Percentiles rank a stretch among this genome's conserved stretches.
These are phyloP conservation scores for Fusarium sp. DNA, from an alignment of 2,329 filamentous ascomycete species.

Conservation along the genomic window DNA sequence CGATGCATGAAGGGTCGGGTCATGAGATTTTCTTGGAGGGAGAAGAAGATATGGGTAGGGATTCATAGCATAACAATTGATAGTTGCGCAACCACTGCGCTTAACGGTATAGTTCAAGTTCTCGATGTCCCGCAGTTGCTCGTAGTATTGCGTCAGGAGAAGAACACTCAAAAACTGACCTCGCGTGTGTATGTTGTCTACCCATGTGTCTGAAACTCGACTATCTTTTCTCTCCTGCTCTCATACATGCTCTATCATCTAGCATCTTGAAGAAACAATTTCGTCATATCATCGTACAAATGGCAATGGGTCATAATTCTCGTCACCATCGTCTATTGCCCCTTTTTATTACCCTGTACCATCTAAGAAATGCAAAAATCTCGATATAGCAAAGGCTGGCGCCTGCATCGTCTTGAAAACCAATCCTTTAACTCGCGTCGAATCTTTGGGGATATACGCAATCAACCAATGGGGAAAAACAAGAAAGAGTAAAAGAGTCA, in stretches of 20 bases:
- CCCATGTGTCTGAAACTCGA: not conserved
- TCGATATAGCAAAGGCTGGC: not conserved
- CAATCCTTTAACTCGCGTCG: not conserved
- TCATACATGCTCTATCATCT: not conserved
- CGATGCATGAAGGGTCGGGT: slow-evolving; percentile 73
- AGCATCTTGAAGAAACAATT: not conserved
- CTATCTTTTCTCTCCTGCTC: not conserved
- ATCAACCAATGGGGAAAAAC: not conserved
- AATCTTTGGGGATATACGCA: not conserved
- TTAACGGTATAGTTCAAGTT: not conserved
- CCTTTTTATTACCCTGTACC: not conserved
- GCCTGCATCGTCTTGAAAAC: not conserved
- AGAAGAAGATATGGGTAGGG: slow-evolving; percentile 49
- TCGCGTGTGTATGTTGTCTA: not conserved
- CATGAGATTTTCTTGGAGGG: slow-evolving; percentile 69
- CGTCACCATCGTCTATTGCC: not conserved
- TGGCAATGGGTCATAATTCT: not conserved
- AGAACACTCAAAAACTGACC: not conserved
- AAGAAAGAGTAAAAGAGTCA: no score
- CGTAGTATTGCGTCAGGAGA: not conserved
- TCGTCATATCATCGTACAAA: not conserved
- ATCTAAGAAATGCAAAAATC: not conserved
- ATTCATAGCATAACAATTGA: not conserved
- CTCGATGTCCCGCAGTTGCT: not conserved
- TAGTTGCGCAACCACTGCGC: not conserved